phyloP scores from a whole-genome alignment of 1,284 basidiomycete species.

The Fomitopsis schrenkii region DNA sequence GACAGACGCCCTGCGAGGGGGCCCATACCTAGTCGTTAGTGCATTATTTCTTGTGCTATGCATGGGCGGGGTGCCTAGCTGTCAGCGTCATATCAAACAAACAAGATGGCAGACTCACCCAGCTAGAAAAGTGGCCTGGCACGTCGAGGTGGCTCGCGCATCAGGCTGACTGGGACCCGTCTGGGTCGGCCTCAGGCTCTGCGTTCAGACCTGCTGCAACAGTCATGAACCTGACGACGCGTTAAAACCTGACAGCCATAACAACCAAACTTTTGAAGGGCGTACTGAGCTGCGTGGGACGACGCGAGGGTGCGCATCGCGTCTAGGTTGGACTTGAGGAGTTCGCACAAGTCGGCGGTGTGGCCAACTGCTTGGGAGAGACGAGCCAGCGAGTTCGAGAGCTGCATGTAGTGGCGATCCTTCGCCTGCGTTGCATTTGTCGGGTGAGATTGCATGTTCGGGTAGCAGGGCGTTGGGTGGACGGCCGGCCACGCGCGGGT shows the following conservation, averaged over 20 bases:
- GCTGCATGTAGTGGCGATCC: constrained; percentile 66
- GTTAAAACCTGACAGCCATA: constrained; percentile 17
- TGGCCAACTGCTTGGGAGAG: constrained; percentile 58
- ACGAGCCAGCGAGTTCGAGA: constrained; percentile 55
- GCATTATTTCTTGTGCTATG: too few relatives aligned
- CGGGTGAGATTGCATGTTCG: constrained; percentile 28
- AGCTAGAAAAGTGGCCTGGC: too few relatives aligned
- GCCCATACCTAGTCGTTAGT: too few relatives aligned
- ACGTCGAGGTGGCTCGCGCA: background rate
- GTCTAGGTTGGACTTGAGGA: constrained; percentile 63
- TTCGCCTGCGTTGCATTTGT: constrained; percentile 68
- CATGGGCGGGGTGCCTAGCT: too few relatives aligned
- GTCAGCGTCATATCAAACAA: background rate
- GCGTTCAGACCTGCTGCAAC: constrained; percentile 52
- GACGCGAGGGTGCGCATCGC: constrained; percentile 70
- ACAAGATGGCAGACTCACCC: background rate
- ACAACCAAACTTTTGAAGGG: constrained; percentile 2
- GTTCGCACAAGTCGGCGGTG: constrained; percentile 69
- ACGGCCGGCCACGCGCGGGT: too few relatives aligned
- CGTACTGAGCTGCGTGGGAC: constrained; percentile 69
- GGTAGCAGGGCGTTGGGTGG: background rate
- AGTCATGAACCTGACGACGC: constrained; percentile 55
- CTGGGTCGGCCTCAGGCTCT: constrained; percentile 27
- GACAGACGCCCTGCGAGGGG: too few relatives aligned
- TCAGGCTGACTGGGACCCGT: background rate